Percentiles rank a stretch among this genome's conserved stretches.
Evolutionary conservation across 257 asterid genomes (phyloP).

Genomic region (Solanum dulcamara): DNA sequence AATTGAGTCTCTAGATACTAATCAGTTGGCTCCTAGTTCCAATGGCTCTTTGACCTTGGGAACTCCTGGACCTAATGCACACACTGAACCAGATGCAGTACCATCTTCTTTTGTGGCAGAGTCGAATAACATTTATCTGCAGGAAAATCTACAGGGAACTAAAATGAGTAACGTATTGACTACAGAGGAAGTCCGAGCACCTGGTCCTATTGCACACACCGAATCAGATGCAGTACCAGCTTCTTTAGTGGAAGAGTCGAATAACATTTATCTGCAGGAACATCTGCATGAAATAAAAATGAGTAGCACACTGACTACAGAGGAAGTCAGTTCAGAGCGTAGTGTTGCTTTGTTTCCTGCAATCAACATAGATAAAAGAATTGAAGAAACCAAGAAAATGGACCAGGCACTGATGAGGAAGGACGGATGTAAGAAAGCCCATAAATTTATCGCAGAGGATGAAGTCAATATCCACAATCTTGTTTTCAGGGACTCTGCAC

Average conservation of each 20-base stretch:
- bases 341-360: conserved; percentile 18
- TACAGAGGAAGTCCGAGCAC: conserved; percentile 11
- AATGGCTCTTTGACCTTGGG: conserved; percentile 13
- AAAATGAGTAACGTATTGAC: conserved; percentile 23
- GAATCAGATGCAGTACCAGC: conserved; percentile 14
- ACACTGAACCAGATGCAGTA: conserved; percentile 12
- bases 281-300: conserved; percentile 18
- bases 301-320: conserved; percentile 18
- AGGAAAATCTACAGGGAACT: conserved; percentile 17
- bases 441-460: conserved; percentile 21
- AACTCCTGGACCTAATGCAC: conserved; percentile 16
- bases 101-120: conserved; percentile 17
- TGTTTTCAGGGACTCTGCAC: conserved; percentile 29
- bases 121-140: conserved; percentile 22
- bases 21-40: conserved; percentile 20
- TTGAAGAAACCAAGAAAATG: conserved; percentile 16
- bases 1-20: conserved; percentile 14
- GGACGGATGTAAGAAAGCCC: conserved; percentile 3
- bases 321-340: conserved; percentile 16
- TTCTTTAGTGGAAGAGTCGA: conserved; percentile 13
- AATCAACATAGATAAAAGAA: conserved; percentile 16
- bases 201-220: conserved; percentile 12
- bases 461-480: conserved; percentile 16
- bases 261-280: conserved; percentile 22
- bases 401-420: conserved; percentile 20